Percentiles rank a stretch among this genome's conserved stretches.
These are phyloP conservation scores for Gnetum montanum DNA, from an alignment of 75 land plant genomes.

Conservation along the genomic window DNA sequence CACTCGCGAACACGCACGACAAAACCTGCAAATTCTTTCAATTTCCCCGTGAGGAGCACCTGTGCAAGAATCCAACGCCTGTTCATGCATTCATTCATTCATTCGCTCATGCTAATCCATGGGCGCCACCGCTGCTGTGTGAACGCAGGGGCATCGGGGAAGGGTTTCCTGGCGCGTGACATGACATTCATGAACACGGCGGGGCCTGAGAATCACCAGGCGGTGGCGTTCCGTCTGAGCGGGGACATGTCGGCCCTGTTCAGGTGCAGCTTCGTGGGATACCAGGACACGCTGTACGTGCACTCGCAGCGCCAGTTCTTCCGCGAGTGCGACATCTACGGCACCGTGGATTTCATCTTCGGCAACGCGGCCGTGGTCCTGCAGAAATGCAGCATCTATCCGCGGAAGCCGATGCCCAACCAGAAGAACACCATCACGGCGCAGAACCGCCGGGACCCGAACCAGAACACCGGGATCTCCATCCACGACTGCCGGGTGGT, in stretches of 20 bases:
- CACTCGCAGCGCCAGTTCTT: conserved; percentile 32
- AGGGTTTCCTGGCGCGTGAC: conserved; percentile 20
- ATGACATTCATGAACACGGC: conserved; percentile 29
- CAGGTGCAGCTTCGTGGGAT: conserved; percentile 20
- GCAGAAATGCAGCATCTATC: conserved; percentile 21
- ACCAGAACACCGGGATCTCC: conserved; percentile 31
- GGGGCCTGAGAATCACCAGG: conserved; percentile 23
- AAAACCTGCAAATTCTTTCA: no score
- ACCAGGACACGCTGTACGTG: conserved; percentile 32
- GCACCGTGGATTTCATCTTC: conserved; percentile 29
- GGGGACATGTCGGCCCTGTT: conserved; percentile 16
- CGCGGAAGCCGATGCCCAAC: conserved; percentile 3
- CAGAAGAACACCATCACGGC: conserved; percentile 16
- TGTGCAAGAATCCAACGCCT: no score
- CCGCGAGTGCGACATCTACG: conserved; percentile 22
- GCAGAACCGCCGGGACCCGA: conserved; percentile 3
- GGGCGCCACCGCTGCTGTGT: no score
- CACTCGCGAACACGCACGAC: no score
- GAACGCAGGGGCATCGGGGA: conserved; percentile 20
- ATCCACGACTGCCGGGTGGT: conserved; percentile 18
- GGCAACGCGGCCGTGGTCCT: conserved; percentile 27
- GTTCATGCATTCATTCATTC: no score
- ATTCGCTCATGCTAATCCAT: no score
- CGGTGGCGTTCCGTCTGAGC: conserved; percentile 24
- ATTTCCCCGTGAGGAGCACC: no score